Base-by-base conservation (phyloP, 176 grass and related monocot genomes). In the Neostapfia colusana region DNA sequence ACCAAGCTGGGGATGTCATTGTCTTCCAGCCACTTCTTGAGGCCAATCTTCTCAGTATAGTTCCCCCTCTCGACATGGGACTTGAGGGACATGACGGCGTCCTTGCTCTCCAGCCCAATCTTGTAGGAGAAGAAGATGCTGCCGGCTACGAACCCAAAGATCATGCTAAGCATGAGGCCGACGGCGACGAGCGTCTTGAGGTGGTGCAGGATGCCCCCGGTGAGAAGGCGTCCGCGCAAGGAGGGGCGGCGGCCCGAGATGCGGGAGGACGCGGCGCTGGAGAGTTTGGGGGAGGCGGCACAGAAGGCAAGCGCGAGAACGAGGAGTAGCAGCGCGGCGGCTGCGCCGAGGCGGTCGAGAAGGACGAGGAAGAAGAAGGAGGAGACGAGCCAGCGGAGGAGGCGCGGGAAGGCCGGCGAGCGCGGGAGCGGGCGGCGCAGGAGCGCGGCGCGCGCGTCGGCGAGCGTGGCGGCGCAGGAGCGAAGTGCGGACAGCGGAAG, bases 91-190 rank as follows among this genome's bases (percentile, higher is more conserved):
- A 99, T 79, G 76, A 95, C 95, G 5, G 87, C 91, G 44, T 99
- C 92, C 82, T 89, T 99, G 43, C 95, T 89, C 76, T 95, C 95
- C 9, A 99, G 80, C n/a, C 92, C 89, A 8, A 99, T 99, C 84
- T 99, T 92, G 80, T 99, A 99, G 18, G 89, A 92, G 83, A 99
- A 99, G 86, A 99, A 99, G 49, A 90, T 69, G 72, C 87, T 84
- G 73, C 89, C 92, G 6, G 80, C 63, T 5, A 99, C 28, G 70
- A 90, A 88, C 0, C 95, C 95, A 0, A 83, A 38, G 24, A 95
- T 95, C 95, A 95, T 90, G 17, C 85, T 77, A 0, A 95, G 71
- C 80, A 95, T 95, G 44, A 99, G 82, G 15, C 92, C 87, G 10
- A 99, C 4, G 7, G 92, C 89, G 42, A 95, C 81, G 28, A 99